These are phyloP conservation scores for Phlebiopsis gigantea DNA, from an alignment of 768 basidiomycete species.

Conservation along the genomic window DNA sequence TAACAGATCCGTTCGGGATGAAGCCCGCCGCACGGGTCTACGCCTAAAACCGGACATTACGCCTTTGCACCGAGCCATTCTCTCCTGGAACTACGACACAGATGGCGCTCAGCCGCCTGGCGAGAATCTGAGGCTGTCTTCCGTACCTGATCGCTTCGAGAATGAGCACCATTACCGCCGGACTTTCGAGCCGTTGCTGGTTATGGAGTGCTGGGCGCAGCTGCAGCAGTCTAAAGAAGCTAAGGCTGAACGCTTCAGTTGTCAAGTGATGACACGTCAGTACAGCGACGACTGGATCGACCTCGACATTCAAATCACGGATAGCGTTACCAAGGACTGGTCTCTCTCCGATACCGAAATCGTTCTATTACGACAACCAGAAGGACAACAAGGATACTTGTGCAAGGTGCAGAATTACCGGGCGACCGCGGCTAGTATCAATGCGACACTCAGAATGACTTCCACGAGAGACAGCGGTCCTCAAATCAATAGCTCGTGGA, in stretches of 20 bases:
- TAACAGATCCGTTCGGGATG: constrained; percentile 32
- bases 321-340: constrained; percentile 63
- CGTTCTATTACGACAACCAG: constrained; percentile 65
- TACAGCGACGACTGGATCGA: constrained; percentile 78
- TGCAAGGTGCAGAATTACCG: constrained; percentile 62
- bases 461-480: constrained; percentile 48
- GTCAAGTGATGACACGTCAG: constrained; percentile 62
- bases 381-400: constrained; percentile 50
- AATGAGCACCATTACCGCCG: constrained; percentile 63
- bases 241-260: constrained; percentile 43
- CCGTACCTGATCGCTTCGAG: constrained; percentile 62
- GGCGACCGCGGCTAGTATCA: constrained; percentile 38
- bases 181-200: constrained; percentile 79
- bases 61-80: constrained; percentile 65
- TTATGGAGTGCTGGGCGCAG: constrained; percentile 91
- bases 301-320: constrained; percentile 60
- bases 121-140: constrained; percentile 27
- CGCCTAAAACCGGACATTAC: constrained; percentile 83
- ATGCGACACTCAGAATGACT: constrained; percentile 57
- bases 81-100: constrained; percentile 86
- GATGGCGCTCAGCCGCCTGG: constrained; percentile 57
- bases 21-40: constrained; percentile 54
- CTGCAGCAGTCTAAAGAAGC: constrained; percentile 75
- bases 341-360: constrained; percentile 78
- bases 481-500: constrained; percentile 63